Conservation (phyloP, 1,139 yeast species). For the Taphrina pruni region DNA sequence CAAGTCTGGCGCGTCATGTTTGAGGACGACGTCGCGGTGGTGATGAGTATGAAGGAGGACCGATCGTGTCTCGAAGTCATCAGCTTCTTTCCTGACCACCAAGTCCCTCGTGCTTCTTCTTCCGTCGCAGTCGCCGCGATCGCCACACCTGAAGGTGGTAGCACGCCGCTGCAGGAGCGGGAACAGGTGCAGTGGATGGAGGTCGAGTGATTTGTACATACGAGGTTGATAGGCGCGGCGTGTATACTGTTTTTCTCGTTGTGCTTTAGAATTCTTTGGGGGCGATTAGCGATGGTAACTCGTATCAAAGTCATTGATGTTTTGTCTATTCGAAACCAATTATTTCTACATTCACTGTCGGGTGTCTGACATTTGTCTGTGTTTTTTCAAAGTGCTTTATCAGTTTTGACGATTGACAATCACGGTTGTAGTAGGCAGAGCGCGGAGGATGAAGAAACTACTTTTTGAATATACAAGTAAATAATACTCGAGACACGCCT, state of each 20-base stretch:
- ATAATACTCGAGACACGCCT: no score
- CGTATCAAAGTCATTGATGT: no score
- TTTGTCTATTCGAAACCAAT: no score
- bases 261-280: not conserved
- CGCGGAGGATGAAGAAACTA: no score
- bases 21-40: conserved; percentile 54
- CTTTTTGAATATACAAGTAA: no score
- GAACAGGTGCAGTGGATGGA: conserved; percentile 16
- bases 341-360: no score
- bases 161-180: conserved; percentile 1
- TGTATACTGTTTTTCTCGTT: not conserved
- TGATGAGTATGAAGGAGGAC: conserved; percentile 45
- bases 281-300: not conserved
- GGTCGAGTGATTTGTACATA: not conserved
- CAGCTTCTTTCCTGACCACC: conserved; percentile 33
- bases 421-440: no score
- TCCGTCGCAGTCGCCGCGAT: not conserved
- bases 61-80: conserved; percentile 37
- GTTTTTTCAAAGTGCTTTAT: no score
- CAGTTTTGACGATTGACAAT: no score
- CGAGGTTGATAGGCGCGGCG: not conserved
- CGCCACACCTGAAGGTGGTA: not conserved
- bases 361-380: no score
- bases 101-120: conserved; percentile 5
- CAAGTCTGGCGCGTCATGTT: conserved; percentile 57